Percentiles rank a stretch among this genome's conserved stretches.
Evolutionary conservation across 2,329 filamentous ascomycete species (phyloP).

Genomic region (Ophiostoma sp.): DNA sequence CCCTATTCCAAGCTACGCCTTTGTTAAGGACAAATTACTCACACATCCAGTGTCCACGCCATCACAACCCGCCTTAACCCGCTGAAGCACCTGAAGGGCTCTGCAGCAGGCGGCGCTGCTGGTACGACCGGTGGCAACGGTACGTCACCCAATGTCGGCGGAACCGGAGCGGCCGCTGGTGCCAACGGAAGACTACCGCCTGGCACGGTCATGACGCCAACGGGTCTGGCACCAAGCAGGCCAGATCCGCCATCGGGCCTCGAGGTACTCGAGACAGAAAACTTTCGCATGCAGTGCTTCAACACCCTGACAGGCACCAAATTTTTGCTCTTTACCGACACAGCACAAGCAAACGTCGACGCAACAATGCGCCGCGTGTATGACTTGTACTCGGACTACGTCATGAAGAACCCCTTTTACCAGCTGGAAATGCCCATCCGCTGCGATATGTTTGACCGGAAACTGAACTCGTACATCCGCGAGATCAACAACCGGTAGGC

Average conservation of each 20-base stretch:
- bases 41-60: slow-evolving; percentile 59
- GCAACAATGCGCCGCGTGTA: slow-evolving; percentile 81
- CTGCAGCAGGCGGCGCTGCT: slow-evolving; percentile 38
- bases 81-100: slow-evolving; percentile 42
- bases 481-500: slow-evolving; percentile 61
- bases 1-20: too few species aligned
- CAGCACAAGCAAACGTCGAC: slow-evolving; percentile 82
- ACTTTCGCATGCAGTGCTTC: slow-evolving; percentile 95
- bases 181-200: slow-evolving; percentile 14
- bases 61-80: slow-evolving; percentile 66
- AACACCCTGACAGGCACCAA: slow-evolving; percentile 92
- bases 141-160: background rate
- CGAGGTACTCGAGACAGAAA: slow-evolving; percentile 89
- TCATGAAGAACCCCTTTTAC: slow-evolving; percentile 99
- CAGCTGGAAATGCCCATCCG: slow-evolving; percentile 96
- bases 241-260: slow-evolving; percentile 72
- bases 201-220: slow-evolving; percentile 29
- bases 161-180: background rate
- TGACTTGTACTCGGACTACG: slow-evolving; percentile 92
- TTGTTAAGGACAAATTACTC: too few species aligned
- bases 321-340: slow-evolving; percentile 93
- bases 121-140: slow-evolving; percentile 23
- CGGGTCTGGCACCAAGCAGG: slow-evolving; percentile 44
- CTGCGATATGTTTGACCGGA: slow-evolving; percentile 92
- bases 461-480: slow-evolving; percentile 77